phyloP scores from a whole-genome alignment of 2,329 filamentous ascomycete genomes.

The Claviceps fusiformis region DNA sequence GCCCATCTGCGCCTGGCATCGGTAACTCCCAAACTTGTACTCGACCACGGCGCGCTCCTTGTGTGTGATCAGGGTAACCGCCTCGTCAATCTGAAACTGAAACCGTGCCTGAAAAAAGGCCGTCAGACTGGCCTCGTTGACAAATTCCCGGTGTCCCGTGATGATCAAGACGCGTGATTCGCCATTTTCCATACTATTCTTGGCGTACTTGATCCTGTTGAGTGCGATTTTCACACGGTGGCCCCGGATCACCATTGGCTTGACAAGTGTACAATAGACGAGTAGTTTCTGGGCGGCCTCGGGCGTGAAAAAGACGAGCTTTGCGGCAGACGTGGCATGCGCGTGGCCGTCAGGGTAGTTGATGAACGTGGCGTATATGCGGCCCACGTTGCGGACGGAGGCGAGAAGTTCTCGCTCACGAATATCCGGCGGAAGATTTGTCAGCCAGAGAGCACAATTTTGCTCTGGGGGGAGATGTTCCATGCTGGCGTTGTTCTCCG shows the following conservation, averaged over 20 bases:
- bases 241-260: conserved; percentile 23
- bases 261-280: conserved; percentile 8
- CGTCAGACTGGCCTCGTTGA: conserved; percentile 27
- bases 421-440: conserved; percentile 32
- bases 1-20: conserved; percentile 39
- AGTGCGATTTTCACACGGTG: conserved; percentile 25
- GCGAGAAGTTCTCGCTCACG: conserved; percentile 30
- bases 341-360: conserved; percentile 28
- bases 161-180: conserved; percentile 38
- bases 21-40: conserved; percentile 40
- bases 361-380: conserved; percentile 37
- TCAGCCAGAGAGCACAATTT: conserved; percentile 41
- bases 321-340: conserved; percentile 29
- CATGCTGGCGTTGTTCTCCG: conserved; percentile 21
- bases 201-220: conserved; percentile 34
- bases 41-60: conserved; percentile 25
- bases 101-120: conserved; percentile 29
- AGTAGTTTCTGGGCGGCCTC: conserved; percentile 22
- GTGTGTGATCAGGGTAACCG: conserved; percentile 19
- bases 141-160: conserved; percentile 28
- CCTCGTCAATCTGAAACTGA: conserved; percentile 32
- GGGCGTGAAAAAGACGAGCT: conserved; percentile 35
- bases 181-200: conserved; percentile 14
- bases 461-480: conserved; percentile 16
- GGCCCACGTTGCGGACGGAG: conserved; percentile 31